phyloP scores from a whole-genome alignment of 2,329 filamentous ascomycete species.

The Cladosporium sp. region DNA sequence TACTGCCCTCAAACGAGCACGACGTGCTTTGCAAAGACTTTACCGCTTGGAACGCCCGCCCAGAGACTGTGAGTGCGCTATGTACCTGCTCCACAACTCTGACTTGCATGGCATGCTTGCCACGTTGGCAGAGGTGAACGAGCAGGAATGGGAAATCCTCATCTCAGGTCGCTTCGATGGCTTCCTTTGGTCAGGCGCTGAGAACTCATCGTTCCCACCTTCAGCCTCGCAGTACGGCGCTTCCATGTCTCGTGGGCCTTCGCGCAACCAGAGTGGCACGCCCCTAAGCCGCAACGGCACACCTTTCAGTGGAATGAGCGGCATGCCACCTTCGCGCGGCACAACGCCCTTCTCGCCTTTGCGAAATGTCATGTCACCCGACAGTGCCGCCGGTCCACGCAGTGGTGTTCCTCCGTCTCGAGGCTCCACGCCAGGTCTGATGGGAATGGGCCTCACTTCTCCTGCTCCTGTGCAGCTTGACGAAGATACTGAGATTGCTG shows the following conservation, averaged over 20 bases:
- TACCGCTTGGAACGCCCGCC: constrained; percentile 72
- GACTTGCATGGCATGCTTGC: constrained; percentile 79
- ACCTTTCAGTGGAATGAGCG: constrained; percentile 57
- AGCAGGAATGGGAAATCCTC: constrained; percentile 94
- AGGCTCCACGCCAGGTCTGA: constrained; percentile 27
- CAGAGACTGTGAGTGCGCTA: constrained; percentile 78
- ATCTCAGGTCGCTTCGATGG: constrained; percentile 92
- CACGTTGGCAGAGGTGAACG: constrained; percentile 81
- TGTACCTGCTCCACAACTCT: constrained; percentile 80
- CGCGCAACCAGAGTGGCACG: constrained; percentile 42
- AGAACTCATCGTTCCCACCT: constrained; percentile 45
- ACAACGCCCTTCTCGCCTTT: constrained; percentile 47
- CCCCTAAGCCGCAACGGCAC: constrained; percentile 45
- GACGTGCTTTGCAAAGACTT: constrained; percentile 74
- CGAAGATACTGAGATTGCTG: constrained; percentile 88
- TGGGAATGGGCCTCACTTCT: constrained; percentile 33
- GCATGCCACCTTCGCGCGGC: constrained; percentile 39
- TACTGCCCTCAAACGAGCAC: constrained; percentile 69
- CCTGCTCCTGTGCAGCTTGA: constrained; percentile 74
- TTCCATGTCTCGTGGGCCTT: constrained; percentile 28
- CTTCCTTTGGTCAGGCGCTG: constrained; percentile 89
- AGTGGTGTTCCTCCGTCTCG: constrained; percentile 30
- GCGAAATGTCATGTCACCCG: constrained; percentile 23
- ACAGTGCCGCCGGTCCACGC: constrained; percentile 4
- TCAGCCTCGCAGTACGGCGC: constrained; percentile 27